Percentiles rank a stretch among this genome's conserved stretches.
Evolutionary conservation across 306 rosid genomes (phyloP).

Genomic region (Spatholobus suberectus): DNA sequence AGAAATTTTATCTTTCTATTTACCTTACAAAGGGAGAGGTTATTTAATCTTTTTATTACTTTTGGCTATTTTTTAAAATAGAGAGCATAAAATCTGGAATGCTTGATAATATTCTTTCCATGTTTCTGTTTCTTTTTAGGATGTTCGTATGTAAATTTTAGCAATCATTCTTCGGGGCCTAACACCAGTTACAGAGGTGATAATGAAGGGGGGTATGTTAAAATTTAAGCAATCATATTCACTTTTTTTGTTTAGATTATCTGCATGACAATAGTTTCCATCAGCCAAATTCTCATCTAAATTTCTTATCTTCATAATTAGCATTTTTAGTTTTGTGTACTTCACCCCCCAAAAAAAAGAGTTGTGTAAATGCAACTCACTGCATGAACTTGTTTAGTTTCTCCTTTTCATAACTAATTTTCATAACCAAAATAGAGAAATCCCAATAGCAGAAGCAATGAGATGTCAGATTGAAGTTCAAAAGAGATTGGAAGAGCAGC

Average conservation of each 20-base stretch:
- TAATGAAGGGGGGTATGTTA: constrained; percentile 64
- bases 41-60: too few relatives aligned
- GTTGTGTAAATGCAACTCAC: background rate
- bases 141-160: constrained; percentile 63
- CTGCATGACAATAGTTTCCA: background rate
- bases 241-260: background rate
- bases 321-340: constrained; percentile 1
- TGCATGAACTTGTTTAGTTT: constrained; percentile 13
- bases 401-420: constrained; percentile 40
- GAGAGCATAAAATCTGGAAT: background rate
- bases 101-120: background rate
- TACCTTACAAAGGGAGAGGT: background rate
- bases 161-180: constrained; percentile 51
- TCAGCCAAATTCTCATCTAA: constrained; percentile 13
- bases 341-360: background rate
- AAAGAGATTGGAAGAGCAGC: constrained; percentile 80
- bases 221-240: constrained; percentile 28
- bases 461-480: constrained; percentile 76
- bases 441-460: constrained; percentile 70
- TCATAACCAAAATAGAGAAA: constrained; percentile 52
- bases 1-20: background rate
- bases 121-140: constrained; percentile 46
- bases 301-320: background rate
- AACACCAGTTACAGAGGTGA: constrained; percentile 56
- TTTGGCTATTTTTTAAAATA: background rate